Evolutionary conservation across 2,329 filamentous ascomycete species (phyloP).

Genomic region (Clonostachys solani): DNA sequence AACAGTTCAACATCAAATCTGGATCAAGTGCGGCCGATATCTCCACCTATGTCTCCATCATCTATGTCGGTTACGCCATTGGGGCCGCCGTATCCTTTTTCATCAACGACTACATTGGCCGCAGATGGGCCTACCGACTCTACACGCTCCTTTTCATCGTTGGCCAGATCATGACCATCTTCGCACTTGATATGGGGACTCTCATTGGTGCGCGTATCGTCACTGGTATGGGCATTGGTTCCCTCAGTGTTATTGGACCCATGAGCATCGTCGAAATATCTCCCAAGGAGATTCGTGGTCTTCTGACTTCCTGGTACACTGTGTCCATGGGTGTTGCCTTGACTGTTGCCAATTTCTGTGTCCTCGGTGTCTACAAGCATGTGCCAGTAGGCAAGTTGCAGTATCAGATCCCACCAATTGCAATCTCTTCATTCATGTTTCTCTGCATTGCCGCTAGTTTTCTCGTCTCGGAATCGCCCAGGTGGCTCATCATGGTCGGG

Average conservation of each 20-base stretch:
- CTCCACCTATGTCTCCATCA: slow-evolving; percentile 26
- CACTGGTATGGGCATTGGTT: slow-evolving; percentile 28
- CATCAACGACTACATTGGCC: slow-evolving; percentile 27
- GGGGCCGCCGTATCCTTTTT: slow-evolving; percentile 26
- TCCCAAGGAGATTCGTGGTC: slow-evolving; percentile 28
- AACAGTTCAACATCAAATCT: slow-evolving; percentile 19
- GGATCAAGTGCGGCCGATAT: slow-evolving; percentile 9
- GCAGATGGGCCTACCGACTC: slow-evolving; percentile 30
- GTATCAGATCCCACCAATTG: slow-evolving; percentile 17
- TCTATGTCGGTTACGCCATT: slow-evolving; percentile 14
- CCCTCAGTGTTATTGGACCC: slow-evolving; percentile 27
- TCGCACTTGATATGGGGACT: slow-evolving; percentile 14
- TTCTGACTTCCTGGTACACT: slow-evolving; percentile 28
- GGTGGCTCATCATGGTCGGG: slow-evolving; percentile 2
- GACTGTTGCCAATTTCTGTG: slow-evolving; percentile 20
- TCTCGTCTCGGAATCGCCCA: slow-evolving; percentile 1
- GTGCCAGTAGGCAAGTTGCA: slow-evolving; percentile 14
- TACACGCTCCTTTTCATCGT: slow-evolving; percentile 26
- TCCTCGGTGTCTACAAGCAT: slow-evolving; percentile 24
- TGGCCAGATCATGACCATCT: slow-evolving; percentile 24
- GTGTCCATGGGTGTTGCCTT: slow-evolving; percentile 26
- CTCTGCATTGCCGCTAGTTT: slow-evolving; percentile 12
- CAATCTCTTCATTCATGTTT: slow-evolving; percentile 15
- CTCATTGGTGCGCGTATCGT: slow-evolving; percentile 29
- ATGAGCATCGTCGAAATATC: slow-evolving; percentile 33